Percentiles rank a stretch among this genome's conserved stretches.
phyloP scores from a whole-genome alignment of 139 green algal genomes.

The Axilococcus clingmanii region DNA sequence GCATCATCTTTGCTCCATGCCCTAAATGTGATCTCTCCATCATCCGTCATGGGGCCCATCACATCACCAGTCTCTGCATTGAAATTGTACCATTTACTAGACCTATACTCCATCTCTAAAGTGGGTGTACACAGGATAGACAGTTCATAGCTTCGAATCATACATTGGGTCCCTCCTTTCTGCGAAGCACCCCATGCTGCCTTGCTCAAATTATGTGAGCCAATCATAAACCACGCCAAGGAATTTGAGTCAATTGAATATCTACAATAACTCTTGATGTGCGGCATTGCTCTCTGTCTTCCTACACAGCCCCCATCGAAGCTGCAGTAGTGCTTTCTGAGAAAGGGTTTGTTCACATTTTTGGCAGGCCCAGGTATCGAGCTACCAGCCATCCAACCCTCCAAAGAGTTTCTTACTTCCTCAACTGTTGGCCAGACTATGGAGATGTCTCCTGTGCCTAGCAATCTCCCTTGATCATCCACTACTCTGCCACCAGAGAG shows the following conservation, averaged over 20 bases:
- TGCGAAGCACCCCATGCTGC: conserved; percentile 74
- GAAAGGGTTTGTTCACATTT: conserved; percentile 59
- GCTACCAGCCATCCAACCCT: conserved; percentile 56
- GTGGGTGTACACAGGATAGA: conserved; percentile 53
- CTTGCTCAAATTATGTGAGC: conserved; percentile 70
- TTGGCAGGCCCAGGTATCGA: conserved; percentile 45
- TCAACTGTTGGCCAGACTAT: conserved; percentile 58
- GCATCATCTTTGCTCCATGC: conserved; percentile 2
- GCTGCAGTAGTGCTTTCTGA: conserved; percentile 31
- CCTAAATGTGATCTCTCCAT: not conserved
- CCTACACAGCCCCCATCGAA: conserved; percentile 42
- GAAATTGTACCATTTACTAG: conserved; percentile 13
- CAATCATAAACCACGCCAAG: conserved; percentile 56
- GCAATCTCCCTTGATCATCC: too few relatives aligned
- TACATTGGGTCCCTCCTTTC: conserved; percentile 30
- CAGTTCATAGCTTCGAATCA: conserved; percentile 67
- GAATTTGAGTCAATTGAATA: conserved; percentile 11
- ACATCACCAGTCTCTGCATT: conserved; percentile 3
- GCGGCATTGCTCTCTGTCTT: conserved; percentile 60
- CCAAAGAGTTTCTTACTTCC: conserved; percentile 50
- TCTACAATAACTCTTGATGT: conserved; percentile 68
- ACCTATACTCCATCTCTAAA: conserved; percentile 36
- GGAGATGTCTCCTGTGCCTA: too few relatives aligned
- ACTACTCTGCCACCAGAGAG: too few relatives aligned
- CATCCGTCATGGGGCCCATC: not conserved